Conservation (phyloP, 1,284 basidiomycete genomes). For the Cryptococcus neoformans region DNA sequence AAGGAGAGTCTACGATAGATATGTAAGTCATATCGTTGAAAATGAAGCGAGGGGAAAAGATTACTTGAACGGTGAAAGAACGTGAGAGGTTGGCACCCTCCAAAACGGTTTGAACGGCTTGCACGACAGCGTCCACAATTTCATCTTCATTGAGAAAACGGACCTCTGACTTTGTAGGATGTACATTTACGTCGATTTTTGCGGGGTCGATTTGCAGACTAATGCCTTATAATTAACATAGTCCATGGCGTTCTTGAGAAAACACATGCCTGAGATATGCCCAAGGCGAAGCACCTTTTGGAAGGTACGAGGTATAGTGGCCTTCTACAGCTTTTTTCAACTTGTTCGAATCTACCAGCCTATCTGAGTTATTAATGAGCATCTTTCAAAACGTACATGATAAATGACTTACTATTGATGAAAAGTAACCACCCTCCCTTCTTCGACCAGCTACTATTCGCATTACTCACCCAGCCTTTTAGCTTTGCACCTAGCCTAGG, state of each 20-base stretch:
- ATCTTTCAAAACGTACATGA: background rate
- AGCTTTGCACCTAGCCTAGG: conserved; percentile 56
- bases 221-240: background rate
- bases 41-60: background rate
- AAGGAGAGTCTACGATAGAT: conserved; percentile 41
- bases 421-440: conserved; percentile 75
- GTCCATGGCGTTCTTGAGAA: background rate
- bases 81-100: conserved; percentile 63
- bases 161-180: conserved; percentile 96
- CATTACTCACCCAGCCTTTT: conserved; percentile 76
- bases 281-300: conserved; percentile 88
- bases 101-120: conserved; percentile 65
- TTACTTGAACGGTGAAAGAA: conserved; percentile 78
- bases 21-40: background rate
- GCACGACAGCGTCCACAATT: conserved; percentile 77
- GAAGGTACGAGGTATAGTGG: conserved; percentile 80
- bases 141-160: conserved; percentile 92
- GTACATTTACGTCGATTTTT: conserved; percentile 95
- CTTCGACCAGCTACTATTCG: conserved; percentile 87
- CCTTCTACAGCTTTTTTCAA: conserved; percentile 86
- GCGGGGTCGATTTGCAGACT: conserved; percentile 81
- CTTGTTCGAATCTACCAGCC: conserved; percentile 83
- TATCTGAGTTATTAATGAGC: conserved; percentile 57
- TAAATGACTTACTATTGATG: conserved; percentile 76
- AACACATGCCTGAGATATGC: conserved; percentile 75